A percentile compares a stretch with the other conserved stretches of the same genome.
These are phyloP conservation scores for Magnolia officinalis DNA, from an alignment of 164 flowering plant genomes.

Conservation along the genomic window DNA sequence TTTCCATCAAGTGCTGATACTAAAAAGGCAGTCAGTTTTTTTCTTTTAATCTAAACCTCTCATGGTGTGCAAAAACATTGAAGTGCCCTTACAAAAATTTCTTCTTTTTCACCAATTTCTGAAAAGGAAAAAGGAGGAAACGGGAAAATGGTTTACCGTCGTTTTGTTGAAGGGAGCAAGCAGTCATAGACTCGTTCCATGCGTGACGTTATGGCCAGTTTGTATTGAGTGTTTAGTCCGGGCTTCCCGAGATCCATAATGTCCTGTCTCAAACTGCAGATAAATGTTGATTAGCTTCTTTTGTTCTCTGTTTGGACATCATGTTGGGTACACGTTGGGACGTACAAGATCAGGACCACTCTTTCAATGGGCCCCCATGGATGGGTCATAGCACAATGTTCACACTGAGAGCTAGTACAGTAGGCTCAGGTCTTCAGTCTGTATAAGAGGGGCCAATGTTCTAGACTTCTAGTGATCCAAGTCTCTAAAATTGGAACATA, in stretches of 20 bases:
- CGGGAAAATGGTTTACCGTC: conserved; percentile 11
- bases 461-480: no score
- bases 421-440: not conserved
- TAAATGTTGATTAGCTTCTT: conserved; percentile 14
- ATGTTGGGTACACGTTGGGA: no score
- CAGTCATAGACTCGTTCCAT: conserved; percentile 76
- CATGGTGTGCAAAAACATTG: not conserved
- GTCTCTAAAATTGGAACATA: no score
- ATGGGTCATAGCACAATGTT: not conserved
- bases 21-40: not conserved
- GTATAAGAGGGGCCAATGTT: not conserved
- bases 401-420: not conserved
- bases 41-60: not conserved
- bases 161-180: conserved; percentile 62
- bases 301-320: no score
- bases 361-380: not conserved
- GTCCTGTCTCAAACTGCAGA: conserved; percentile 74
- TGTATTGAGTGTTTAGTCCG: conserved; percentile 44
- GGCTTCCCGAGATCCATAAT: conserved; percentile 76
- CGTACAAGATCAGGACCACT: not conserved
- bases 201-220: conserved; percentile 61
- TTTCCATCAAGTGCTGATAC: not conserved
- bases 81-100: not conserved
- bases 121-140: no score
- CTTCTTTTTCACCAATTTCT: no score